Evolutionary conservation across 176 grass and related monocot species (phyloP), one percentile per base, ranked within the genome.

Genomic region (Oryza longistaminata): DNA sequence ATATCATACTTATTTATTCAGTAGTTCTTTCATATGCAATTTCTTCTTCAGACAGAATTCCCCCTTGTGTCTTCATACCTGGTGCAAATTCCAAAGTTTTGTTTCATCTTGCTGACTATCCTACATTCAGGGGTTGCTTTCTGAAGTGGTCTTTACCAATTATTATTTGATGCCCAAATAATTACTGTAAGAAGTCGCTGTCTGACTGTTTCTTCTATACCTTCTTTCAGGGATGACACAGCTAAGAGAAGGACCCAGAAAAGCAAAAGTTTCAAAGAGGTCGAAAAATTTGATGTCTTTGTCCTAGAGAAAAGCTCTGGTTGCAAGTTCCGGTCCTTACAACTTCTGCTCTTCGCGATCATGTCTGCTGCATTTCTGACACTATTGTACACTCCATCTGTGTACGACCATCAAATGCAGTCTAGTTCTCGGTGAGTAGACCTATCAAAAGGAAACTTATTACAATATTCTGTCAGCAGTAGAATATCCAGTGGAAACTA

Each of bases 281-380:
- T 92, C 8, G 92, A 93, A 42, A 97, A 90, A 49, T 86, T 90
- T 71, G 91, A 97, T 88, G 83, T 90, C 48, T 81, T 94, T 24
- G 82, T 97, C 46, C 61, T 91, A 37, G 95, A 94, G 48, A 89
- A 82, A 78, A 86, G 81, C 70, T 91, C 90, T 0, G 89, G 79
- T 22, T 94, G 90, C 92, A 97, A 93, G 78, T 97, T 97, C 71
- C 86, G 89, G 22, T 92, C 92, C 1, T 85, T 97, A 67, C 89
- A 94, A 75, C 82, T 97, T 66, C 66, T 92, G 70, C 87, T 97
- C 19, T 91, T 97, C 62, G 87, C 92, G 17, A 92, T 97, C 69
- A 94, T 94, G 70, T 97, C 90, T 45, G 92, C 88, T 29, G 88
- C 95, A 49, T 86, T 97, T 81, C 37, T 97, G 48, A 97, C 95